Conservation (phyloP, 805 yeast species). For the Sugiyamaella valdiviana region DNA sequence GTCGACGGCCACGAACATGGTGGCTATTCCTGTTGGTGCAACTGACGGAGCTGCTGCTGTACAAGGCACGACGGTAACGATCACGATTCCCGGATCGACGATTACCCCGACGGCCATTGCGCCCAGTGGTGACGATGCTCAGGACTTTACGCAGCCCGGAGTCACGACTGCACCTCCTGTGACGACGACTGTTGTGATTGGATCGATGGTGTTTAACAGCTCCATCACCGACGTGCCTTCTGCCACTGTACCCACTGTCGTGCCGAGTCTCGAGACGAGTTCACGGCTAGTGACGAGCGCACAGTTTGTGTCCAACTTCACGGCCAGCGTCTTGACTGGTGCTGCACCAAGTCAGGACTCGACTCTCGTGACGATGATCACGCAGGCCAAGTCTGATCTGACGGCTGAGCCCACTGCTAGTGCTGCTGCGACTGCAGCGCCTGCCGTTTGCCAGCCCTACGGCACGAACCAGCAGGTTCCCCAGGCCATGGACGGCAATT, state of each 20-base stretch:
- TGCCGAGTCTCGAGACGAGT: not conserved
- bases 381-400: constrained; percentile 3
- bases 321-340: constrained; percentile 3
- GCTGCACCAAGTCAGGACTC: constrained; percentile 13
- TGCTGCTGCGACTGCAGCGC: not conserved
- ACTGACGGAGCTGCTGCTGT: constrained; percentile 14
- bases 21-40: constrained; percentile 5
- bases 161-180: not conserved
- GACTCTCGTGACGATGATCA: constrained; percentile 3
- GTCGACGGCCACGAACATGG: constrained; percentile 5
- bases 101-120: constrained; percentile 4
- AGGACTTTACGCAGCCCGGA: not conserved
- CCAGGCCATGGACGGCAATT: constrained; percentile 19
- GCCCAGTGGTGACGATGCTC: not conserved
- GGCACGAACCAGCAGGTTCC: constrained; percentile 12
- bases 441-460: constrained; percentile 14
- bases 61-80: constrained; percentile 5
- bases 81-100: constrained; percentile 18
- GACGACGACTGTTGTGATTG: not conserved
- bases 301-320: not conserved
- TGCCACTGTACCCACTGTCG: not conserved
- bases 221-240: not conserved
- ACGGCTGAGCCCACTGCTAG: constrained; percentile 6
- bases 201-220: not conserved
- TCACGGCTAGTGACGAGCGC: not conserved